Conservation (phyloP, 495 filamentous ascomycete species). For the Daldinia loculata region DNA sequence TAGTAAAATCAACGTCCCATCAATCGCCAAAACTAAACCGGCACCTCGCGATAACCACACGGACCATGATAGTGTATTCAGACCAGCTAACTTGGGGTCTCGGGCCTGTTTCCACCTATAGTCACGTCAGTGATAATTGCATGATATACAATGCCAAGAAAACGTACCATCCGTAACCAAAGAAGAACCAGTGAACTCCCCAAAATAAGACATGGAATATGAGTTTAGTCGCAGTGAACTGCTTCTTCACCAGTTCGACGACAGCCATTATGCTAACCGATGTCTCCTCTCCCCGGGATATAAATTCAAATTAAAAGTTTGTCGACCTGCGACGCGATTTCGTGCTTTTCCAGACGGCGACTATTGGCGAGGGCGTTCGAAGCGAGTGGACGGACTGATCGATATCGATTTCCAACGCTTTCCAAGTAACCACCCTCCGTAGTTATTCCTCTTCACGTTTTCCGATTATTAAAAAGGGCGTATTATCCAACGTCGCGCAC, state of each 20-base stretch:
- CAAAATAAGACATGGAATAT: constrained; percentile 89
- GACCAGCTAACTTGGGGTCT: constrained; percentile 70
- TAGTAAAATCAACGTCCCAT: constrained; percentile 86
- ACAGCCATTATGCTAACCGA: constrained; percentile 52
- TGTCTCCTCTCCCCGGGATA: constrained; percentile 33
- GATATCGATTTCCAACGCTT: constrained; percentile 21
- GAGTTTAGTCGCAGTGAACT: constrained; percentile 72
- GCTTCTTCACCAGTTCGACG: constrained; percentile 58
- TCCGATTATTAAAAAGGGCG: constrained; percentile 35
- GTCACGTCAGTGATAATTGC: constrained; percentile 37
- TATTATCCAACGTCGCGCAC: constrained; percentile 33
- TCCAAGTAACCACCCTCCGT: constrained; percentile 30
- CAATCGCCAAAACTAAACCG: constrained; percentile 80
- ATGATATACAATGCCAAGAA: background rate
- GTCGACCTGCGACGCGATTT: constrained; percentile 63
- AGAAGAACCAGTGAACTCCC: constrained; percentile 80
- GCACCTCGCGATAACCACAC: constrained; percentile 97
- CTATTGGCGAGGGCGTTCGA: constrained; percentile 27
- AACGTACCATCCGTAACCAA: constrained; percentile 87
- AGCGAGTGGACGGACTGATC: constrained; percentile 34
- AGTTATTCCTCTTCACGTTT: constrained; percentile 11
- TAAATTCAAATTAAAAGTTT: constrained; percentile 46
- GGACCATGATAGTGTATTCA: constrained; percentile 86
- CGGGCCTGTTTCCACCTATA: constrained; percentile 78
- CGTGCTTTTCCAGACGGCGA: constrained; percentile 28